phyloP scores from a whole-genome alignment of 2,329 filamentous ascomycete species.

The Stromatinia cepivora region DNA sequence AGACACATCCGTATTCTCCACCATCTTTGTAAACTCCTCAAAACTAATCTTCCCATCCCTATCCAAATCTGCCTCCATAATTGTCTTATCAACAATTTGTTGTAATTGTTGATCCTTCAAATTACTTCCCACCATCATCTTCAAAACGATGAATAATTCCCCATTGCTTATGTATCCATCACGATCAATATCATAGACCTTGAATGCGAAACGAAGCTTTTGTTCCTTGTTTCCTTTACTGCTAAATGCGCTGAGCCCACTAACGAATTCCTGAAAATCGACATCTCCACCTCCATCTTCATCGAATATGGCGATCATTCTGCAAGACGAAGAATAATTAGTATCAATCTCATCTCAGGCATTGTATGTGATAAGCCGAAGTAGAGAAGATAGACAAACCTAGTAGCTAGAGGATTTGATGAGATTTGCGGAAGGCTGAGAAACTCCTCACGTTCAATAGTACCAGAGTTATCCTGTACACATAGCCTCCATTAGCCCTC shows the following conservation, averaged over 20 bases:
- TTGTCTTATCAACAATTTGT: constrained; percentile 99
- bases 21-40: constrained; percentile 98
- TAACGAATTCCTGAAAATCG: constrained; percentile 98
- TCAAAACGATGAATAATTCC: constrained; percentile 97
- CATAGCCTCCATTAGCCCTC: constrained; percentile 16
- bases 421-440: constrained; percentile 95
- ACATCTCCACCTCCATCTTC: constrained; percentile 97
- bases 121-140: constrained; percentile 99
- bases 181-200: constrained; percentile 98
- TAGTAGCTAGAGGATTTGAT: constrained; percentile 93
- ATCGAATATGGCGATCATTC: constrained; percentile 99
- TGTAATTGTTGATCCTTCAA: constrained; percentile 98
- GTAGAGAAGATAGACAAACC: constrained; percentile 50
- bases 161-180: constrained; percentile 99
- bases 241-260: constrained; percentile 90
- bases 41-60: constrained; percentile 98
- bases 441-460: constrained; percentile 98
- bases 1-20: constrained; percentile 84
- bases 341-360: neutral
- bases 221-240: constrained; percentile 99
- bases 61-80: constrained; percentile 98
- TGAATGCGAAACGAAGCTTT: constrained; percentile 96
- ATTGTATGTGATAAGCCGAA: neutral
- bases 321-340: constrained; percentile 41
- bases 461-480: constrained; percentile 88